Conservation (phyloP, 2,329 filamentous ascomycete species). For the Trichoderma sp. region DNA sequence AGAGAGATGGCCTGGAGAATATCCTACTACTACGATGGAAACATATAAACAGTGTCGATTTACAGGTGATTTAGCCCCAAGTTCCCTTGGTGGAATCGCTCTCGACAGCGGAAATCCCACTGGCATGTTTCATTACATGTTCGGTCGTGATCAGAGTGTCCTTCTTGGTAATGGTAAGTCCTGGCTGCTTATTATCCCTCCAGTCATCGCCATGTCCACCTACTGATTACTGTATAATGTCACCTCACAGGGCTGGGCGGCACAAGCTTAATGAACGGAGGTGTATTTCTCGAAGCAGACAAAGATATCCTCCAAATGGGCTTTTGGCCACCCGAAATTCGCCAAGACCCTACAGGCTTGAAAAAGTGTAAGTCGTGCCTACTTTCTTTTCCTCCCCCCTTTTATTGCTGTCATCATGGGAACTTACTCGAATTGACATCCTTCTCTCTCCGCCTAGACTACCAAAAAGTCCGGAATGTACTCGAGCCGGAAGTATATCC, state of each 20-base stretch:
- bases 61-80: constrained; percentile 51
- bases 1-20: constrained; percentile 66
- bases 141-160: constrained; percentile 62
- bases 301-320: constrained; percentile 49
- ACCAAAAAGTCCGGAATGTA: constrained; percentile 51
- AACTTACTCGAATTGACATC: not conserved
- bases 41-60: constrained; percentile 52
- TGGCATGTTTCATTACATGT: constrained; percentile 60
- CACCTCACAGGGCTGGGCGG: constrained; percentile 51
- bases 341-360: constrained; percentile 39
- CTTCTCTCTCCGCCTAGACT: constrained; percentile 43
- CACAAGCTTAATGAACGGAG: constrained; percentile 64
- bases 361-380: constrained; percentile 45
- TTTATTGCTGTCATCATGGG: not conserved
- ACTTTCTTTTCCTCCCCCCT: too few species aligned
- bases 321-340: constrained; percentile 58
- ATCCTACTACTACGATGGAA: constrained; percentile 48
- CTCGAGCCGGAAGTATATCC: constrained; percentile 60
- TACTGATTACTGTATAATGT: constrained; percentile 28
- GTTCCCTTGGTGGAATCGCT: constrained; percentile 34
- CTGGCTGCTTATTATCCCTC: not conserved
- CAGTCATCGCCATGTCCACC: not conserved
- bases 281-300: constrained; percentile 62
- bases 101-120: constrained; percentile 51
- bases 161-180: constrained; percentile 54